Evolutionary conservation across 2,329 filamentous ascomycete genomes (phyloP), one percentile per base, ranked within the genome.

Genomic region (Escovopsis sp.): DNA sequence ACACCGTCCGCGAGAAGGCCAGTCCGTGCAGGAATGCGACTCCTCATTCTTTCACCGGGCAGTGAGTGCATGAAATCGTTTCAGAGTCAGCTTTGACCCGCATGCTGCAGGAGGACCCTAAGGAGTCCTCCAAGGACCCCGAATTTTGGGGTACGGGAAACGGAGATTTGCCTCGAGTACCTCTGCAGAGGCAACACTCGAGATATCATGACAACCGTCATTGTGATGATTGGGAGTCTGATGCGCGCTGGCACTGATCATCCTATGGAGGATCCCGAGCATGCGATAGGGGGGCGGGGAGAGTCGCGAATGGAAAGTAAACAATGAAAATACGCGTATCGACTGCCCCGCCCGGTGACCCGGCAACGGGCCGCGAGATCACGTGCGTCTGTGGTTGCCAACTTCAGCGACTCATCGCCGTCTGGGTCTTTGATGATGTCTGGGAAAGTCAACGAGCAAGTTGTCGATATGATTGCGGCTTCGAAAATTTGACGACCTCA

Each of bases 21-120:
- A 17, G 29, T 30, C 19, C 27, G 17, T 30, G 34, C 16, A 18
- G 17, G 27, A 5, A 9, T 21, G 10, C 15, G 25, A 48, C 46
- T 49, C 42, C 44, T 48, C 41, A 19, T 48, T 44, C 48, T 43
- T 44, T 48, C 42, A 44, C 45, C 35, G 25, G 31, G 41, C 19
- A 50, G 42, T 41, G 39, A 46, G 40, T 44, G 42, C 48, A 48
- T 45, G 35, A 43, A 38, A 35, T 39, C 35, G 48, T 52, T 47
- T 50, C 46, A 50, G 42, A 46, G 38, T 33, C 28, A 28, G 36
- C 45, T 41, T 40, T 45, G 47, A 15, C 39, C 31, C 36, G 33
- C 29, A 25, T 25, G 21, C 15, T 29, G 27, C 27, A 7, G 12
- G 8, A 7, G 27, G 13, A 10, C 15, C 27, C 27, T 7, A 16